Evolutionary conservation across 1,284 basidiomycete species (phyloP), one percentile per base, ranked within the genome.

Genomic region (Leucoagaricus sp.): DNA sequence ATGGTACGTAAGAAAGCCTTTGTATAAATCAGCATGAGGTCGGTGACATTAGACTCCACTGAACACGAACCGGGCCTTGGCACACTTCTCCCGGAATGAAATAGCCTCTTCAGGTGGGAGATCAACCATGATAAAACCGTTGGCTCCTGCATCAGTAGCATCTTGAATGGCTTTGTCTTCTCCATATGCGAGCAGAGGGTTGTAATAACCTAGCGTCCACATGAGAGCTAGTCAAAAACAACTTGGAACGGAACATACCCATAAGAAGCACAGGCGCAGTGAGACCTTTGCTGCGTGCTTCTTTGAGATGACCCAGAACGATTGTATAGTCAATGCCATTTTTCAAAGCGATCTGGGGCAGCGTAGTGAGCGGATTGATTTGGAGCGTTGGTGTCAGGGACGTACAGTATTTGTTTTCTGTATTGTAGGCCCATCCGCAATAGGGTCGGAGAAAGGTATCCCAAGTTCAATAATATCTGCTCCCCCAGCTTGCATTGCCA

Each of bases 71-170:
- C 84, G 84, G 40, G 86, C 80, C 62, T 81, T 84, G 31, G 85
- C 81, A 72, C 97, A 99, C 67, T 94, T 93, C 63, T 87, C 83
- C 47, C 96, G 83, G 81, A 99, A 99, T 34, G 83, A 77, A 62
- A 93, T 75, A 17, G 96, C 96, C 75, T 99, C 97, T 75, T 98
- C 96, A 4, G 97, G 96, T 19, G 97, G 97, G 21, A 99, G 84
- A 72, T 99, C 97, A 44, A 98, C 95, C 72, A 99, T 85, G 67
- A 99, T 96, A 72, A 96, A 99, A 5, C 96, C 97, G 72, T 97
- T 98, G 0, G 93, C 97, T 29, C 96, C 96, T 23, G 94, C 93
- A 53, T 87, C 85, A 52, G 76, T 82, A 4, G 95, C 96, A 69
- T 97, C 95, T 53, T 86, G 81, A 46, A 98, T 94, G 1, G 96